Conservation (phyloP, 345 rosid genomes). For the Ailanthus altissimus region DNA sequence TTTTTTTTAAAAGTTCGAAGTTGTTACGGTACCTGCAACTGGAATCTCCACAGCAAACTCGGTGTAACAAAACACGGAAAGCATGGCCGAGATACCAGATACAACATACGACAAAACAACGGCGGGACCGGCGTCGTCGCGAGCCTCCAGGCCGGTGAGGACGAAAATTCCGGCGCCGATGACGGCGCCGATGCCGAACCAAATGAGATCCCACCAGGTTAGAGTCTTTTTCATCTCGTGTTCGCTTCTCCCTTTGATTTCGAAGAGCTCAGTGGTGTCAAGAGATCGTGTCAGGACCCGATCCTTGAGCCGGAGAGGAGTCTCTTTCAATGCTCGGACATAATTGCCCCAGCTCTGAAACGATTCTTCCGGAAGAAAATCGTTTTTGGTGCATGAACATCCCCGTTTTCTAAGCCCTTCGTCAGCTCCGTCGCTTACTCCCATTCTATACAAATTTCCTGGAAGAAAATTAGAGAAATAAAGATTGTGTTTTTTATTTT, state of each 20-base stretch:
- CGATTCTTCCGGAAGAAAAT: constrained; percentile 89
- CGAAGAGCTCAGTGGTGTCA: constrained; percentile 75
- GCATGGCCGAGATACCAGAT: constrained; percentile 90
- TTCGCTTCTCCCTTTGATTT: constrained; percentile 72
- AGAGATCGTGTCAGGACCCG: constrained; percentile 62
- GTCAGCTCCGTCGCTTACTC: constrained; percentile 17
- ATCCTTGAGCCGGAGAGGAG: constrained; percentile 59
- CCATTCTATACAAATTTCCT: not conserved
- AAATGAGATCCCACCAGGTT: constrained; percentile 93
- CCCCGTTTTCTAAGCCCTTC: constrained; percentile 54
- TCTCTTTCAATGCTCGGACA: constrained; percentile 54
- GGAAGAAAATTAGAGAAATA: too few species aligned
- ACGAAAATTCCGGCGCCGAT: constrained; percentile 92
- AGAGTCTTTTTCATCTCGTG: constrained; percentile 87
- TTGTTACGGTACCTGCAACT: constrained; percentile 55
- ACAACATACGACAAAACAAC: constrained; percentile 79
- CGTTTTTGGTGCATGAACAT: constrained; percentile 68
- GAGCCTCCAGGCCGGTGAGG: constrained; percentile 75
- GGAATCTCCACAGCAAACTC: constrained; percentile 98
- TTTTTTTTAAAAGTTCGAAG: not conserved
- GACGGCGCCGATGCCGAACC: constrained; percentile 95
- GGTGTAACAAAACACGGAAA: constrained; percentile 92
- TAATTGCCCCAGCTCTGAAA: constrained; percentile 67
- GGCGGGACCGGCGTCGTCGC: constrained; percentile 65
- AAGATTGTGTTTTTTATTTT: not conserved